These are phyloP conservation scores for Ceratocystis harringtonii DNA, from an alignment of 2,329 filamentous ascomycete species.

Conservation along the genomic window DNA sequence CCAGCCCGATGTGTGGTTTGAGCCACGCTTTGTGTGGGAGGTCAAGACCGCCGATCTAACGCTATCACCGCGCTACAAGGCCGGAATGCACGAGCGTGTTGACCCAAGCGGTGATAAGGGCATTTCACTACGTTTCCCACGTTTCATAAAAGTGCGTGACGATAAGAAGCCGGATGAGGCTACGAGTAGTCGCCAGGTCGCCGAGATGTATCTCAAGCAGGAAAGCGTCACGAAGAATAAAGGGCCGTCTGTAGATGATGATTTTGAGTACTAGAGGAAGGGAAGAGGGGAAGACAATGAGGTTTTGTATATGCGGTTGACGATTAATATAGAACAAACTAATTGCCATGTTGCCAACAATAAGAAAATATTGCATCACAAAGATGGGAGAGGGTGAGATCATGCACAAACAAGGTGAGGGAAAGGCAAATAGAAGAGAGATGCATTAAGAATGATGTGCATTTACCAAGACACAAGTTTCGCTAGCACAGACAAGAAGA, in stretches of 20 bases:
- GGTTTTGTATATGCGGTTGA: neutral
- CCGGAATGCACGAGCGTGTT: slow-evolving; percentile 69
- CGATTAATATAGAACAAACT: neutral
- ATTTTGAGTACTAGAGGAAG: slow-evolving; percentile 72
- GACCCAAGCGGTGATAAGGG: slow-evolving; percentile 58
- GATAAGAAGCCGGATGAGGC: slow-evolving; percentile 94
- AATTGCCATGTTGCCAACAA: too few species aligned
- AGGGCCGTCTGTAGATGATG: slow-evolving; percentile 77
- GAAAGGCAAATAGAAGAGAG: neutral
- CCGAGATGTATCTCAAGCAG: slow-evolving; percentile 94
- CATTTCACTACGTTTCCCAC: slow-evolving; percentile 76
- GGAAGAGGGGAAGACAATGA: neutral
- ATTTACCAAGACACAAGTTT: neutral
- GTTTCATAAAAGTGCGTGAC: slow-evolving; percentile 81
- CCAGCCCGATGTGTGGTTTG: slow-evolving; percentile 97
- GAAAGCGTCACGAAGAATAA: slow-evolving; percentile 80
- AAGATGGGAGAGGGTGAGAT: too few species aligned
- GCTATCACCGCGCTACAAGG: slow-evolving; percentile 80
- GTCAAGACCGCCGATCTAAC: slow-evolving; percentile 94
- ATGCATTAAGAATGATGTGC: neutral
- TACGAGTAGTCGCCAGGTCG: slow-evolving; percentile 68
- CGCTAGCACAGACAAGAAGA: neutral
- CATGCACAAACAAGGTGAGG: neutral
- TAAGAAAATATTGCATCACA: too few species aligned
- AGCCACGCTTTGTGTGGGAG: slow-evolving; percentile 90